Percentiles rank a stretch among this genome's conserved stretches.
phyloP scores from a whole-genome alignment of 140 eudicot species.

The Bidens hawaiensis region DNA sequence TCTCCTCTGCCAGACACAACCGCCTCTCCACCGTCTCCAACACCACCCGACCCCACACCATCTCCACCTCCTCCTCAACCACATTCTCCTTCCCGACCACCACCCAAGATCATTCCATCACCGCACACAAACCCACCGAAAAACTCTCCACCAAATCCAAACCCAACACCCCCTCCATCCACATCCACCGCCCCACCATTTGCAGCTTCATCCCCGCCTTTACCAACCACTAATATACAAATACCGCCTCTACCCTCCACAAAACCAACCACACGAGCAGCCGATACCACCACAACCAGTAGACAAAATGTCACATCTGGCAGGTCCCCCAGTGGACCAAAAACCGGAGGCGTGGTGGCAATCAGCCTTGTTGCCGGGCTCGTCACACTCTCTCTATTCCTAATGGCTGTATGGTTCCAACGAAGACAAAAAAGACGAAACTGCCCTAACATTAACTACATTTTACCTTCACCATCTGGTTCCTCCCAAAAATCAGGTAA shows the following conservation, averaged over 20 bases:
- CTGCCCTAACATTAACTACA: constrained; percentile 28
- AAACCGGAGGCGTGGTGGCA: constrained; percentile 45
- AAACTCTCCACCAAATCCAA: constrained; percentile 38
- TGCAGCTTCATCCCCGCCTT: constrained; percentile 39
- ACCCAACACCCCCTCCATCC: constrained; percentile 35
- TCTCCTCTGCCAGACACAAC: constrained; percentile 41
- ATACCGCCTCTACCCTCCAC: constrained; percentile 44
- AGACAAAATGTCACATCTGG: constrained; percentile 29
- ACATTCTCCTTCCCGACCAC: constrained; percentile 21
- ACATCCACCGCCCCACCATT: constrained; percentile 34
- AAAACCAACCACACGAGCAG: constrained; percentile 62
- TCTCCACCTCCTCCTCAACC: constrained; percentile 38
- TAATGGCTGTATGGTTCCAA: constrained; percentile 56
- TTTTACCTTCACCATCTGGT: constrained; percentile 71
- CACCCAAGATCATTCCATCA: constrained; percentile 39
- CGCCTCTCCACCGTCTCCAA: constrained; percentile 37
- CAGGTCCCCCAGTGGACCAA: constrained; percentile 28
- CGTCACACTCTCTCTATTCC: constrained; percentile 44
- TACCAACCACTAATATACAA: constrained; percentile 24
- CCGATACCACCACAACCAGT: constrained; percentile 23
- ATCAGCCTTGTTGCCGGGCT: constrained; percentile 59
- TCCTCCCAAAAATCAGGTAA: constrained; percentile 92
- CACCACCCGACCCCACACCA: constrained; percentile 25
- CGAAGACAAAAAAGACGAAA: constrained; percentile 54
- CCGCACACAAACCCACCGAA: constrained; percentile 42